These are phyloP conservation scores for Bacidia rubella DNA, from an alignment of 495 filamentous ascomycete genomes.

Conservation along the genomic window DNA sequence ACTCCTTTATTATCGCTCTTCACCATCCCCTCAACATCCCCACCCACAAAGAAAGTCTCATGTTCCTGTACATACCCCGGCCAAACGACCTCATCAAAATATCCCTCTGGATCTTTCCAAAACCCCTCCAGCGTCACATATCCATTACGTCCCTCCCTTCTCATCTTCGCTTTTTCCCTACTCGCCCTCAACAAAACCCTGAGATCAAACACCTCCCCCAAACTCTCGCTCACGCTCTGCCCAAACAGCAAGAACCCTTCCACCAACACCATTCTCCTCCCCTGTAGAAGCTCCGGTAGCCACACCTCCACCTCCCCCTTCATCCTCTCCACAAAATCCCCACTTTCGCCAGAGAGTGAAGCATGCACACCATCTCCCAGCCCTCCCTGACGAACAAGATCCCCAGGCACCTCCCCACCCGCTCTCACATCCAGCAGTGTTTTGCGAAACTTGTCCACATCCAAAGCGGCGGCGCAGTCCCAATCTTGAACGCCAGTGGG, in stretches of 20 bases:
- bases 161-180: conserved; percentile 42
- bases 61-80: conserved; percentile 77
- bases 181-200: conserved; percentile 60
- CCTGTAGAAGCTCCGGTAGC: background rate
- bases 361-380: conserved; percentile 21
- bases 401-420: conserved; percentile 60
- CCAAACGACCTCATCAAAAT: conserved; percentile 93
- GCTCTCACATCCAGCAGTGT: conserved; percentile 52
- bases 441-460: conserved; percentile 46
- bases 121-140: conserved; percentile 80
- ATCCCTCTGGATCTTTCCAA: conserved; percentile 87
- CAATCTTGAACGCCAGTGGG: conserved; percentile 56
- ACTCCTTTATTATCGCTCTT: conserved; percentile 23
- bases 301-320: background rate
- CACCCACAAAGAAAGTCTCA: conserved; percentile 54
- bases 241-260: conserved; percentile 81
- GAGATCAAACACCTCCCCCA: conserved; percentile 46
- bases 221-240: conserved; percentile 5
- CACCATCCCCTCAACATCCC: conserved; percentile 42
- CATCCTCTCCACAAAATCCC: conserved; percentile 18
- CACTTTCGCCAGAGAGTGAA: background rate
- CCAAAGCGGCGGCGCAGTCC: conserved; percentile 68
- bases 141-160: conserved; percentile 60
- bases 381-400: conserved; percentile 45
- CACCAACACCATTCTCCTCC: conserved; percentile 36